phyloP scores from a whole-genome alignment of 768 basidiomycete species.

The Saitozyma sp. region DNA sequence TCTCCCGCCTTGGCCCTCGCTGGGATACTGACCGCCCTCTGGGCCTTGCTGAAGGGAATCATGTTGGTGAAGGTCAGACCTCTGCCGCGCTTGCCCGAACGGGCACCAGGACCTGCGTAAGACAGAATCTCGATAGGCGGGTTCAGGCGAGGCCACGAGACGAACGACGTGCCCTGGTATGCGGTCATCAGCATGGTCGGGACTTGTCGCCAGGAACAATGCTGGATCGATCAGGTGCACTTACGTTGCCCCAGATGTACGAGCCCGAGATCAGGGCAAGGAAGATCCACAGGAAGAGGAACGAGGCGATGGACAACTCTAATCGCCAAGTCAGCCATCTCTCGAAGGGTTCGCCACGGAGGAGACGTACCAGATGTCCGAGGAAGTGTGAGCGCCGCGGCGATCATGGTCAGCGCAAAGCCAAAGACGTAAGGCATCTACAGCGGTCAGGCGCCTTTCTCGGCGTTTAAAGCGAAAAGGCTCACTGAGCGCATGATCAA shows the following conservation, averaged over 20 bases:
- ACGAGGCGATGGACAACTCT: constrained; percentile 85
- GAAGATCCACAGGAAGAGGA: constrained; percentile 76
- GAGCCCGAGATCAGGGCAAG: constrained; percentile 61
- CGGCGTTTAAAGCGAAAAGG: constrained; percentile 18
- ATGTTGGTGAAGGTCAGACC: constrained; percentile 58
- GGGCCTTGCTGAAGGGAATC: constrained; percentile 22
- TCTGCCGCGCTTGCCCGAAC: constrained; percentile 70
- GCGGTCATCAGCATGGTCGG: constrained; percentile 3
- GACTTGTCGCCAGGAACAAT: background rate
- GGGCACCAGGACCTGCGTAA: constrained; percentile 85
- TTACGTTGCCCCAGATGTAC: constrained; percentile 63
- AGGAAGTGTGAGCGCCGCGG: constrained; percentile 80
- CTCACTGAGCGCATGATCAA: constrained; percentile 77
- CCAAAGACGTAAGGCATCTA: constrained; percentile 81
- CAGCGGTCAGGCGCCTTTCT: constrained; percentile 8
- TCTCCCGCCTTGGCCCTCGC: constrained; percentile 60
- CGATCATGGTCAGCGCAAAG: constrained; percentile 84
- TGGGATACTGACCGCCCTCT: background rate
- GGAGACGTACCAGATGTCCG: constrained; percentile 72
- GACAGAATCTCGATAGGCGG: constrained; percentile 76
- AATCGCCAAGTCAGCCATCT: constrained; percentile 5
- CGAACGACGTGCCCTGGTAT: constrained; percentile 83
- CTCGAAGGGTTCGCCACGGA: background rate
- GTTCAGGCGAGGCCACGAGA: constrained; percentile 86
- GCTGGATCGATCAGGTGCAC: constrained; percentile 7